Conservation (phyloP, 129 eudicot species). For the Flaveria bidentis region DNA sequence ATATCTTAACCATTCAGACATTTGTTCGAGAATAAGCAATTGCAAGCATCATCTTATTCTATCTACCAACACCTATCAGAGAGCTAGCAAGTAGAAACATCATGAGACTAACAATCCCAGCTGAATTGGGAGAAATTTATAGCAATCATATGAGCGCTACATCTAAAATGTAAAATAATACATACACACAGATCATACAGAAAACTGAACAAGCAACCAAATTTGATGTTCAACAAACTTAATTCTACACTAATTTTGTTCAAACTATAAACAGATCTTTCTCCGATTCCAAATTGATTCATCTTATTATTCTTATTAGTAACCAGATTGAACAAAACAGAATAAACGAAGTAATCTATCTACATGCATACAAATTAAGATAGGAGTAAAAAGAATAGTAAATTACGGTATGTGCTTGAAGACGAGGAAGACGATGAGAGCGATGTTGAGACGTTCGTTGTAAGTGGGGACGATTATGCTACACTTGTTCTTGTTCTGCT, state of each 20-base stretch:
- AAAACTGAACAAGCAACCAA: constrained; percentile 7
- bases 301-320: background rate
- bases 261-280: background rate
- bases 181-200: constrained; percentile 10
- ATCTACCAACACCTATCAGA: background rate
- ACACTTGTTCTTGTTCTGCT: constrained; percentile 49
- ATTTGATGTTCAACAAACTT: background rate
- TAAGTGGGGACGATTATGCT: constrained; percentile 89
- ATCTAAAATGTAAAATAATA: background rate
- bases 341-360: background rate
- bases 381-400: too few species aligned
- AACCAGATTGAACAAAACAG: background rate
- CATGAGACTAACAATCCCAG: too few species aligned
- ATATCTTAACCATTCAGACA: too few species aligned
- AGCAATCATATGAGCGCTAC: background rate
- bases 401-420: constrained; percentile 72
- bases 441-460: constrained; percentile 94
- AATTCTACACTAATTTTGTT: background rate
- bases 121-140: background rate
- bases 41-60: too few species aligned
- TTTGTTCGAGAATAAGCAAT: too few species aligned
- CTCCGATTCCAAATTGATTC: background rate
- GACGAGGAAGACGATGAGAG: constrained; percentile 80
- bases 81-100: too few species aligned
- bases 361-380: background rate